Evolutionary conservation across 495 filamentous ascomycete genomes (phyloP), one percentile per base, ranked within the genome.

Genomic region (Penicillium maclennaniae): DNA sequence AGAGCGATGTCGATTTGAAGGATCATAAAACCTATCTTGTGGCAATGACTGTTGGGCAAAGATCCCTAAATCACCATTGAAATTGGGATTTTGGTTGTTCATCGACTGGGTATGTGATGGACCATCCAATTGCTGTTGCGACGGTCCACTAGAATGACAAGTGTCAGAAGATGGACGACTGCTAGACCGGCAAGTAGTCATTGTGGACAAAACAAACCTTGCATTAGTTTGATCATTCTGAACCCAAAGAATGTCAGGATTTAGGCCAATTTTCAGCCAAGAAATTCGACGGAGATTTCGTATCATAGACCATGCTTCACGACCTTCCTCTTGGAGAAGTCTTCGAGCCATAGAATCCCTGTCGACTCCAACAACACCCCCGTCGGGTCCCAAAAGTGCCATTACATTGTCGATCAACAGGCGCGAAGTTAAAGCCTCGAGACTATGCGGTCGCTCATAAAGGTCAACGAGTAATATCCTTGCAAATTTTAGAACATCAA

Each of bases 401-500:
- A 82, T 76, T 8, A 80, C 74, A 37, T 73, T 67, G 47, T 81
- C 78, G 40, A 81, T 76, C 39, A 79, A 80, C 2, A 67, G 69
- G 6, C 78, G 68, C 1, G 75, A 79, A 34, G 57, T 72, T 0
- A 71, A 62, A 7, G 79, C 79, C 48, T 81, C 77, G 4, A 68
- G 66, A 41, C 73, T 75, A 36, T 69, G 66, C 0, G 79, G 79
- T 20, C 76, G 68, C 45, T 81, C 75, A 54, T 80, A 76, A 6
- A 82, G 66, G 50, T 82, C 79, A 48, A 82, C 76, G 20, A 81
- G 76, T 63, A 82, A 76, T 45, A 82, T 78, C 74, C 66, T 69
- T 9, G 1, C 14, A 1, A 8, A 41, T 0, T 14, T 65, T 54
- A 63, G 55, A n/a, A n/a, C n/a, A n/a, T 27, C 1, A 42, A 1